Evolutionary conservation across 495 filamentous ascomycete species (phyloP).

Genomic region (Penicillium pancosmium): DNA sequence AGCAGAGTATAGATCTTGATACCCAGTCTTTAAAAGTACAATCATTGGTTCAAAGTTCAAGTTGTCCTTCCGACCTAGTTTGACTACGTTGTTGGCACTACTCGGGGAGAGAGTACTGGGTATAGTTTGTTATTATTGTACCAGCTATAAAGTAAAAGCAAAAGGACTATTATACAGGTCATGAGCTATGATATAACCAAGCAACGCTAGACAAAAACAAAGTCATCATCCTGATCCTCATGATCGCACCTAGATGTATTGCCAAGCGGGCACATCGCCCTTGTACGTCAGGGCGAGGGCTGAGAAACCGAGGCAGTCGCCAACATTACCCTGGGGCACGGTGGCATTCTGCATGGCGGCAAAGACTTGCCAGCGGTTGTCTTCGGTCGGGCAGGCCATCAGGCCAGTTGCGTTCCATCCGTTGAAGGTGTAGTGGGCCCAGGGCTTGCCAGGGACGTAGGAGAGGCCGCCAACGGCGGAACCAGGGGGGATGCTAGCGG

Average conservation of each 20-base stretch:
- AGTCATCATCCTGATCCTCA: background rate
- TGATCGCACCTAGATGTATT: conserved; percentile 36
- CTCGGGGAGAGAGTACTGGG: too few relatives aligned
- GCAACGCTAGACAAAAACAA: conserved; percentile 7
- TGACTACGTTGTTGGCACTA: too few relatives aligned
- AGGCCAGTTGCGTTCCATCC: conserved; percentile 40
- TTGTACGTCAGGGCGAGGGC: conserved; percentile 34
- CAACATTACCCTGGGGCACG: conserved; percentile 40
- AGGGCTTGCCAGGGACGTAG: conserved; percentile 29
- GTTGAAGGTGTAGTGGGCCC: conserved; percentile 33
- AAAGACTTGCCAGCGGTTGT: conserved; percentile 49
- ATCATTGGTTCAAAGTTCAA: too few relatives aligned
- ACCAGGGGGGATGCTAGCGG: conserved; percentile 56
- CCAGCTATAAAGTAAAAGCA: conserved; percentile 1
- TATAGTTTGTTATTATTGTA: too few relatives aligned
- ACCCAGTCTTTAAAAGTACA: conserved; percentile 7
- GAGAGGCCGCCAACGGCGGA: conserved; percentile 49
- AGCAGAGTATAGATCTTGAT: conserved; percentile 12
- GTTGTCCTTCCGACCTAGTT: too few relatives aligned
- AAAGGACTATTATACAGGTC: conserved; percentile 3
- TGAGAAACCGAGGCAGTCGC: conserved; percentile 45
- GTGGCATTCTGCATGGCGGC: conserved; percentile 41
- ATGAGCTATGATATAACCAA: conserved; percentile 2
- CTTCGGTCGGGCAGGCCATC: conserved; percentile 47
- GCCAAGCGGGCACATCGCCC: conserved; percentile 40